Evolutionary conservation across 176 grass and related monocot species (phyloP).

Genomic region (Tillandsia leiboldiana): DNA sequence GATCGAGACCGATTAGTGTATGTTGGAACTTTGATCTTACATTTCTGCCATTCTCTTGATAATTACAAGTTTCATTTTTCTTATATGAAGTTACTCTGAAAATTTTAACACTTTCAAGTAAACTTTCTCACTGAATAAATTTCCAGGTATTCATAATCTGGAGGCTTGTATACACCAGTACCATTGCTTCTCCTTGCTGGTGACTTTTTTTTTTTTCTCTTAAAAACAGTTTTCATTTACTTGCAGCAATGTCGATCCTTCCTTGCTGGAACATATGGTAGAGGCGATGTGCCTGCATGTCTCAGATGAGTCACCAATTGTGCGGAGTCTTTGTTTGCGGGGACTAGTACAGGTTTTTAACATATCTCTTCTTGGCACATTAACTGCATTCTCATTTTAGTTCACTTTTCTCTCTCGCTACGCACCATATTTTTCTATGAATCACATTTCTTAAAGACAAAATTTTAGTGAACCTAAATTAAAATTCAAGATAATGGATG

Average conservation of each 20-base stretch:
- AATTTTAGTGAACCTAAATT: no score
- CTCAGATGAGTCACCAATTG: slow-evolving; percentile 82
- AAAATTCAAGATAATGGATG: no score
- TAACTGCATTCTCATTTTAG: neutral
- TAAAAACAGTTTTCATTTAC: slow-evolving; percentile 11
- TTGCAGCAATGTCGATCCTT: slow-evolving; percentile 61
- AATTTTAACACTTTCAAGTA: no score
- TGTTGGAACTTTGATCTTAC: no score
- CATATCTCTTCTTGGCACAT: neutral
- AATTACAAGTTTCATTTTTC: no score
- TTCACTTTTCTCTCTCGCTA: neutral
- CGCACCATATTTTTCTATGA: neutral
- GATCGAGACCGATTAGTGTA: no score
- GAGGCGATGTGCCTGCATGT: slow-evolving; percentile 90
- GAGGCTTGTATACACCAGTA: no score
- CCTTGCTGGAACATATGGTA: slow-evolving; percentile 79
- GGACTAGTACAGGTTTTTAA: slow-evolving; percentile 74
- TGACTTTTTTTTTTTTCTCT: neutral
- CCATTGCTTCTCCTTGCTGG: neutral
- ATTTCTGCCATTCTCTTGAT: no score
- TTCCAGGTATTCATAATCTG: no score
- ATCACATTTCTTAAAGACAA: no score
- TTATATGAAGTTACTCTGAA: no score
- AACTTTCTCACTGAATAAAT: no score
- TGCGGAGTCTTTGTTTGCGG: slow-evolving; percentile 75